Evolutionary conservation across 225 moss, liverwort and hornwort genomes (phyloP).

Genomic region (Neckera pumila): DNA sequence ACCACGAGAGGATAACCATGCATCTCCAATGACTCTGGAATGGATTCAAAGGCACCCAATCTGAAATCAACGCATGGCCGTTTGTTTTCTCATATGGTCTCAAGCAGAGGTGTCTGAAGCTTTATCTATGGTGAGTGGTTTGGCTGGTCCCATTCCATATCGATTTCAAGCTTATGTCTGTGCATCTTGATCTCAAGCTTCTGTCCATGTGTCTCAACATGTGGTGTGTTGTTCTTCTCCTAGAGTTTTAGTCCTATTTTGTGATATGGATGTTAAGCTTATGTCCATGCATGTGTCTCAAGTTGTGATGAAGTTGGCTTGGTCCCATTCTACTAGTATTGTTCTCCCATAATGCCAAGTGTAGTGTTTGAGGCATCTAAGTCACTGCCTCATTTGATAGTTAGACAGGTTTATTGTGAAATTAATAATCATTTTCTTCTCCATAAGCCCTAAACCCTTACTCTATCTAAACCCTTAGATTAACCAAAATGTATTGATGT

Average conservation of each 20-base stretch:
- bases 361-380: neutral
- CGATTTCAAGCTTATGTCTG: neutral
- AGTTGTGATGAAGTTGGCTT: too few species aligned
- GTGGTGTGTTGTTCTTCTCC: neutral
- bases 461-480: too few species aligned
- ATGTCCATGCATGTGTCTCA: neutral
- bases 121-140: neutral
- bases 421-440: too few species aligned
- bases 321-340: neutral
- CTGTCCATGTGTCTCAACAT: neutral
- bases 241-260: neutral
- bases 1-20: neutral
- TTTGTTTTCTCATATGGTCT: neutral
- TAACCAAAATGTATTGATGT: too few species aligned
- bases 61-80: neutral
- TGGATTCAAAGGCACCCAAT: neutral
- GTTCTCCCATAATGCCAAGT: neutral
- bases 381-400: too few species aligned
- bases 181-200: neutral
- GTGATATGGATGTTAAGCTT: neutral
- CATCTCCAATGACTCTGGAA: neutral
- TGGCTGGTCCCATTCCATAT: neutral
- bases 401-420: too few species aligned
- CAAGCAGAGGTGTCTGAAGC: neutral
- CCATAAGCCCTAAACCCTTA: too few species aligned